Percentiles rank a stretch among this genome's conserved stretches.
phyloP scores from a whole-genome alignment of 2,329 filamentous ascomycete species.

The Fusarium sterilihyphosum region DNA sequence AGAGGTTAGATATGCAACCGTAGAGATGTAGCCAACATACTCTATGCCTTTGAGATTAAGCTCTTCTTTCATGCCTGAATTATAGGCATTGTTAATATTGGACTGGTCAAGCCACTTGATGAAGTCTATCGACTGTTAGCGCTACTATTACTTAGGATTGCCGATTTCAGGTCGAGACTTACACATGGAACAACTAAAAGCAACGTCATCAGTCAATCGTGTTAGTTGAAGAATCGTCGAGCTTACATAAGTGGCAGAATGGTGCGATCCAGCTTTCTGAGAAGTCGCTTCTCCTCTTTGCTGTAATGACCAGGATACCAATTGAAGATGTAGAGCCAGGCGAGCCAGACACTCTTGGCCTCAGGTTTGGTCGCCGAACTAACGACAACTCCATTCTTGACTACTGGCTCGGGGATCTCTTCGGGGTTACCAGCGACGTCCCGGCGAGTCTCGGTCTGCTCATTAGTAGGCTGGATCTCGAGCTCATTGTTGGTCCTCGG shows the following conservation, averaged over 20 bases:
- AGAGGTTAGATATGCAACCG: neutral
- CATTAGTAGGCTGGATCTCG: neutral
- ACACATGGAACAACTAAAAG: neutral
- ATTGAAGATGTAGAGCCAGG: neutral
- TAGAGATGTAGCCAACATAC: neutral
- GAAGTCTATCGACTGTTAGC: slow-evolving; percentile 43
- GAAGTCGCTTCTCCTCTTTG: neutral
- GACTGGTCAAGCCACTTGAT: slow-evolving; percentile 49
- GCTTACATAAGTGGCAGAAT: neutral
- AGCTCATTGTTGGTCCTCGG: neutral
- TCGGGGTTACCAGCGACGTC: neutral
- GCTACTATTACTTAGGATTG: neutral
- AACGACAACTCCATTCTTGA: neutral
- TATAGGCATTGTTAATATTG: slow-evolving; percentile 51
- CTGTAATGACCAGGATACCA: neutral
- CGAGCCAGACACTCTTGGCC: neutral
- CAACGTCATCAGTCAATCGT: neutral
- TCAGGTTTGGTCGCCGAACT: neutral
- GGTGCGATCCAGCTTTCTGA: neutral
- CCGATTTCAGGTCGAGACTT: neutral
- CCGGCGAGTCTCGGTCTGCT: neutral
- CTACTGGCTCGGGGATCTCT: neutral
- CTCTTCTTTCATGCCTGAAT: slow-evolving; percentile 53
- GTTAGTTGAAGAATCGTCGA: no score
- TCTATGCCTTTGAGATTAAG: slow-evolving; percentile 48